Evolutionary conservation across 495 filamentous ascomycete genomes (phyloP).

Genomic region (Ascobolus immersus): DNA sequence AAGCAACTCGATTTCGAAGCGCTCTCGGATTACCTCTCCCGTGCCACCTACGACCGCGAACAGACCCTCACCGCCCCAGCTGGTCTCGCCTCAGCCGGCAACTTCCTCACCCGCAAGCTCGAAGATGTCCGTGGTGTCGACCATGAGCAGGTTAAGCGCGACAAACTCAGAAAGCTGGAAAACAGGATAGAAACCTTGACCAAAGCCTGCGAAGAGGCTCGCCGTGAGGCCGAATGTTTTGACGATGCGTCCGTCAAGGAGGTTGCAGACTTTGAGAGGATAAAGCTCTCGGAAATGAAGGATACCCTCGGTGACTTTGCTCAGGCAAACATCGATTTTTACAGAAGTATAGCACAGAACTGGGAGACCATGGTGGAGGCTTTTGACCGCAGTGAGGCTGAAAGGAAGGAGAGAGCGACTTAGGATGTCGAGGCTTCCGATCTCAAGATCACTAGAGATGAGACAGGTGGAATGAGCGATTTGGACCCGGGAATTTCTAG

Average conservation of each 20-base stretch:
- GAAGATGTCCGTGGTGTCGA: slow-evolving; percentile 94
- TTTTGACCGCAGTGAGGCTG: too few relatives aligned
- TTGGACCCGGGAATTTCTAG: too few relatives aligned
- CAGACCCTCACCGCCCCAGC: slow-evolving; percentile 22
- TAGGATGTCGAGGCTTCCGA: too few relatives aligned
- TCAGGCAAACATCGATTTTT: slow-evolving; percentile 70
- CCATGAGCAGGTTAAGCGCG: slow-evolving; percentile 70
- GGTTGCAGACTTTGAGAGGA: slow-evolving; percentile 79
- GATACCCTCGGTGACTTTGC: slow-evolving; percentile 60
- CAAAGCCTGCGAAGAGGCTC: slow-evolving; percentile 62
- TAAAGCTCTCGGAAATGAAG: slow-evolving; percentile 82
- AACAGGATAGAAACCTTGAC: slow-evolving; percentile 75
- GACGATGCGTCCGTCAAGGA: slow-evolving; percentile 86
- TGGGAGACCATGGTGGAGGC: slow-evolving; percentile 74
- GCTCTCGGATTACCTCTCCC: slow-evolving; percentile 80
- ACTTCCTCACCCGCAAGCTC: slow-evolving; percentile 84
- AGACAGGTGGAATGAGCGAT: too few relatives aligned
- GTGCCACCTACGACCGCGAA: slow-evolving; percentile 70
- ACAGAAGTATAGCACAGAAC: slow-evolving; percentile 46
- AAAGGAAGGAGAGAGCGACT: too few relatives aligned
- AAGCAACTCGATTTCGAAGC: slow-evolving; percentile 96
- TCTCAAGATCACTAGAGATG: too few relatives aligned
- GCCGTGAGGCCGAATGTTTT: slow-evolving; percentile 58
- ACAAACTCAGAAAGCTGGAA: slow-evolving; percentile 70
- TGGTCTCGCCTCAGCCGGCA: slow-evolving; percentile 37